Base-by-base conservation (phyloP, 352 stramenopile species). In the Phytophthora sansomeana region DNA sequence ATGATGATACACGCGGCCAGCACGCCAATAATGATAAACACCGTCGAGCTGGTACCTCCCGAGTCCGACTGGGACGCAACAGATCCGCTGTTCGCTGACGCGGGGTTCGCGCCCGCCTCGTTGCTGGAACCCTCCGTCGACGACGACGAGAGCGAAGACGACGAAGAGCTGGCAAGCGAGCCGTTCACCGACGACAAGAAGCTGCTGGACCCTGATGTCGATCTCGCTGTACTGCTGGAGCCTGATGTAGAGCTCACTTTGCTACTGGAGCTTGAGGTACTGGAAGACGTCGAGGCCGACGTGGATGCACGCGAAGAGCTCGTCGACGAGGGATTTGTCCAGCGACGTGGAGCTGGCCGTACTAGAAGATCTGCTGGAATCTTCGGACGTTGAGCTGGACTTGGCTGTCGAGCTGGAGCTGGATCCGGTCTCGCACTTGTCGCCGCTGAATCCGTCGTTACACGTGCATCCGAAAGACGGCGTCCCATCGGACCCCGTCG, bases 21-120 rank as follows among this genome's bases (percentile, higher is more conserved):
- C 9, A 92, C 58, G 32, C 72, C 83, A 36, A 93, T 77, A 61
- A 90, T 76, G 59, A 93, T 90, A 26, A 89, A 88, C 33, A 89
- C 70, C 6, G 80, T 68, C 5, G 78, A 89, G n/a, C 70, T 76
- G 28, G 68, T 87, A 38, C 75, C 73, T 6, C 57, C 53, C 10
- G 66, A 78, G 7, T 81, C 75, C 6, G 67, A 63, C 39, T 56
- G 47, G 2, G 59, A 63, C 13, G 68, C 67, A n/a, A 75, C 55
- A 1, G 55, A 70, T 14, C 70, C 58, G n/a, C 52, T 74, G 47
- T 60, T 62, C n/a, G 55, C 49, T 13, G 50, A 58, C 49, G 50
- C 28, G 3, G 57, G 39, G 39, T 65, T 59, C 4, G 64, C 58
- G 10, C 50, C 26, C 5, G 69, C 44, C 39, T 62, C 68, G 28